phyloP scores from a whole-genome alignment of 2,329 filamentous ascomycete species.

The Fusarium euwallaceae region DNA sequence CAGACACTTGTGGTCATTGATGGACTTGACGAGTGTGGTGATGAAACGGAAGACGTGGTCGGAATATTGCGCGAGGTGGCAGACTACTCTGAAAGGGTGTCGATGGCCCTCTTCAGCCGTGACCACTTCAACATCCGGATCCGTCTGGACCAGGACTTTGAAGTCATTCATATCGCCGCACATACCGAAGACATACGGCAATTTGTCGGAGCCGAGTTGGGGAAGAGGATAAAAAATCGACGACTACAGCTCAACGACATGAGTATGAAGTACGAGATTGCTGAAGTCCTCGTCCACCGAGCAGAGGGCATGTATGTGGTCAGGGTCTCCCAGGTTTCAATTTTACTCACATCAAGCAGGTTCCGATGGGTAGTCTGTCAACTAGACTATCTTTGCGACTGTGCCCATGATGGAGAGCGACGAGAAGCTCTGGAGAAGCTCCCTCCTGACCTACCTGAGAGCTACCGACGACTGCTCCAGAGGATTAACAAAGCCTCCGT shows the following conservation, averaged over 20 bases:
- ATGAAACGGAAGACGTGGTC: neutral
- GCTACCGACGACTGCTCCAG: neutral
- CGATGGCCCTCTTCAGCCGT: neutral
- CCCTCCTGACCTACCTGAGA: neutral
- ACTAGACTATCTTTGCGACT: neutral
- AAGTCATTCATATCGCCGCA: neutral
- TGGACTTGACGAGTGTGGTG: neutral
- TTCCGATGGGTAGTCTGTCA: neutral
- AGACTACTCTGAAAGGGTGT: neutral
- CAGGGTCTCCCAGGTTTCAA: neutral
- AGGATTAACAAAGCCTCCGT: neutral
- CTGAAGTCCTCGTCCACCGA: neutral
- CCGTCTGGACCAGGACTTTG: neutral
- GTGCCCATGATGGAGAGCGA: neutral
- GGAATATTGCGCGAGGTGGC: neutral
- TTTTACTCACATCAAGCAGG: neutral
- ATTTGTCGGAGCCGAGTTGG: neutral
- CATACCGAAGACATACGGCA: neutral
- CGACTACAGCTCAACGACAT: neutral
- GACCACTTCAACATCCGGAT: neutral
- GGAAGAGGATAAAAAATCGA: neutral
- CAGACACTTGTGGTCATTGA: neutral
- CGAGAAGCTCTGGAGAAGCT: neutral
- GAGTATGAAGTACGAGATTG: neutral
- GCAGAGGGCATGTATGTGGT: neutral